Evolutionary conservation across 345 rosid genomes (phyloP).

Genomic region (Moringa oleifera): DNA sequence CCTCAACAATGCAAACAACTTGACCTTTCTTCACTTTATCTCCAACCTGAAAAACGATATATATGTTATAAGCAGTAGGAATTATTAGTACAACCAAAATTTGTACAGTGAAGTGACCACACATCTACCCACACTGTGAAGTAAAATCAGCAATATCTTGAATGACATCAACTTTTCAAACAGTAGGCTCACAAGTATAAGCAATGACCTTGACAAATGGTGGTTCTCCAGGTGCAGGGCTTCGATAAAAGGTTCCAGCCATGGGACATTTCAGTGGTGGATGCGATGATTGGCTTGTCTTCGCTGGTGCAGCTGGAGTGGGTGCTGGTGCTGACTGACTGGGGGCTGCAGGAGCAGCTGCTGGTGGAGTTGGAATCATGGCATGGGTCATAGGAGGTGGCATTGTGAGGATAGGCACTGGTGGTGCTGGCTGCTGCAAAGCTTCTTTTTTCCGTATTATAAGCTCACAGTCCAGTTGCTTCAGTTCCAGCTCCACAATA

Average conservation of each 20-base stretch:
- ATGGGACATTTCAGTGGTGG: conserved; percentile 80
- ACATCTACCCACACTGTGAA: too few relatives aligned
- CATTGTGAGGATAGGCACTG: conserved; percentile 35
- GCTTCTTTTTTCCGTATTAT: conserved; percentile 86
- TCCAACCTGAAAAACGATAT: conserved; percentile 52
- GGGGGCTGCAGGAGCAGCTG: conserved; percentile 27
- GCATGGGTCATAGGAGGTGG: conserved; percentile 42
- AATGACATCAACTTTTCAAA: not conserved
- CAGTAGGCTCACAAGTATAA: not conserved
- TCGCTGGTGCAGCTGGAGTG: conserved; percentile 38
- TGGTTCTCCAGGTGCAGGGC: conserved; percentile 88
- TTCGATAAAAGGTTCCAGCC: conserved; percentile 94
- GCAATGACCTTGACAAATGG: conserved; percentile 77
- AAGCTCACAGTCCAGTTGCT: conserved; percentile 78
- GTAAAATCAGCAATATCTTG: not conserved
- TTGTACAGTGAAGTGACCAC: not conserved
- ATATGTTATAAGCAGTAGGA: not conserved
- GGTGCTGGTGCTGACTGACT: conserved; percentile 28
- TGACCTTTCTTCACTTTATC: conserved; percentile 98
- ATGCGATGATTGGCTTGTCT: conserved; percentile 40
- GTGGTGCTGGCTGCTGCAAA: conserved; percentile 41
- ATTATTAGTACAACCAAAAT: not conserved
- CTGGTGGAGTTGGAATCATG: conserved; percentile 34
- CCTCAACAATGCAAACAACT: conserved; percentile 88
- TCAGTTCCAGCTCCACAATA: conserved; percentile 75